Evolutionary conservation across 2,329 filamentous ascomycete species (phyloP).

Genomic region (Ophiostoma ulmi): DNA sequence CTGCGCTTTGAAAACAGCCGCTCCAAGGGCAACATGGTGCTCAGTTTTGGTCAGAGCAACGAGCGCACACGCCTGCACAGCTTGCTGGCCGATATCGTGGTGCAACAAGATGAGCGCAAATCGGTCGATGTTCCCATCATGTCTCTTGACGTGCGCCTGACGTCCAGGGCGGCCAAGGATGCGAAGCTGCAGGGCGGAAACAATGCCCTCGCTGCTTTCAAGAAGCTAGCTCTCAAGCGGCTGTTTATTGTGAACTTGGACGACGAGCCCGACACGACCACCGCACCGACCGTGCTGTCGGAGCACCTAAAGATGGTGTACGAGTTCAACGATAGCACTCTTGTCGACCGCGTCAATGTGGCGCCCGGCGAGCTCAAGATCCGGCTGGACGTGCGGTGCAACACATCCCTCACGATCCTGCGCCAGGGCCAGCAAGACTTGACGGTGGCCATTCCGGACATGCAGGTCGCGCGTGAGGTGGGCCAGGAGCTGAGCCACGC

Average conservation of each 20-base stretch:
- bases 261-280: conserved; percentile 53
- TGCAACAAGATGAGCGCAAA: conserved; percentile 64
- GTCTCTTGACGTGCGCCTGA: conserved; percentile 40
- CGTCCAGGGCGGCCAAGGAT: conserved; percentile 43
- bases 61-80: conserved; percentile 68
- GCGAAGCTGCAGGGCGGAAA: conserved; percentile 42
- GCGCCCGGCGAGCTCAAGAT: conserved; percentile 68
- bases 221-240: conserved; percentile 58
- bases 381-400: conserved; percentile 57
- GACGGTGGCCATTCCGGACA: conserved; percentile 68
- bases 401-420: conserved; percentile 59
- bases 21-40: conserved; percentile 64
- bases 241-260: conserved; percentile 69
- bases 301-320: conserved; percentile 70
- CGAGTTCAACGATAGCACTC: conserved; percentile 68
- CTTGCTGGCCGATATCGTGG: conserved; percentile 65
- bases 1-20: conserved; percentile 64
- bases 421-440: conserved; percentile 72
- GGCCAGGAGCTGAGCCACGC: conserved; percentile 59
- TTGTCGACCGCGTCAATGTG: conserved; percentile 80
- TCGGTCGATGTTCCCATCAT: conserved; percentile 63
- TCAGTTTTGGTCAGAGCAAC: conserved; percentile 70
- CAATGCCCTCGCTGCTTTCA: conserved; percentile 46
- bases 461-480: conserved; percentile 57
- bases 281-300: conserved; percentile 65